phyloP scores from a whole-genome alignment of 179 eudicot species.

The Heliamphora pulchella region DNA sequence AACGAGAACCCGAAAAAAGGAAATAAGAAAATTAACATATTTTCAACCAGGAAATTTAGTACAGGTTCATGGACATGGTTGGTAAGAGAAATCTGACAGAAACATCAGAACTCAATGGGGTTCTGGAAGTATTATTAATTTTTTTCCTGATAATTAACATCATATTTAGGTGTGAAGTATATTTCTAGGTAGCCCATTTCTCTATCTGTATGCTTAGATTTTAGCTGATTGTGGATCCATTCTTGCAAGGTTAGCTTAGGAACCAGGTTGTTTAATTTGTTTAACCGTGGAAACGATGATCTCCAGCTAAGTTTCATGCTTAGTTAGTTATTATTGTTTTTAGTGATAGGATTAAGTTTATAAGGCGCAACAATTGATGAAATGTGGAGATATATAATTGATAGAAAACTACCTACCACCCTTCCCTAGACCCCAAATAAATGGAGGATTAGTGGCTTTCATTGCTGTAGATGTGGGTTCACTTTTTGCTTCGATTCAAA shows the following conservation, averaged over 20 bases:
- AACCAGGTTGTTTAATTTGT: not conserved
- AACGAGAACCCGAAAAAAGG: constrained; percentile 1
- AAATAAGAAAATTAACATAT: not conserved
- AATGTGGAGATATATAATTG: not conserved
- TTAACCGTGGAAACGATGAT: constrained; percentile 8
- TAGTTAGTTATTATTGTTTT: constrained; percentile 14
- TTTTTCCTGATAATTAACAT: constrained; percentile 4
- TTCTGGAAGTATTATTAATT: constrained; percentile 6
- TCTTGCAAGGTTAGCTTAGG: constrained; percentile 3
- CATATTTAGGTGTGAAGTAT: constrained; percentile 37
- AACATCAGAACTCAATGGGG: constrained; percentile 35
- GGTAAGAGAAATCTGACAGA: constrained; percentile 29
- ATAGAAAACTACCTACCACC: constrained; percentile 27
- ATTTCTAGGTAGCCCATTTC: constrained; percentile 23
- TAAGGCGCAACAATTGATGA: not conserved
- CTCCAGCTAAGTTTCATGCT: not conserved
- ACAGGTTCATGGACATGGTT: constrained; percentile 13
- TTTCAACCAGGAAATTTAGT: not conserved
- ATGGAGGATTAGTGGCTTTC: constrained; percentile 14
- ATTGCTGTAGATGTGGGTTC: constrained; percentile 14
- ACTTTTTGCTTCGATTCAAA: constrained; percentile 21
- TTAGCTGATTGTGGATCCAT: not conserved
- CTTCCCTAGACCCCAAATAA: constrained; percentile 7
- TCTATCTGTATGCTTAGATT: constrained; percentile 18
- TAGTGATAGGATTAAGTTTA: constrained; percentile 10